Base-by-base conservation (phyloP, 2,329 filamentous ascomycete species). In the Conoideocrella luteorostrata region DNA sequence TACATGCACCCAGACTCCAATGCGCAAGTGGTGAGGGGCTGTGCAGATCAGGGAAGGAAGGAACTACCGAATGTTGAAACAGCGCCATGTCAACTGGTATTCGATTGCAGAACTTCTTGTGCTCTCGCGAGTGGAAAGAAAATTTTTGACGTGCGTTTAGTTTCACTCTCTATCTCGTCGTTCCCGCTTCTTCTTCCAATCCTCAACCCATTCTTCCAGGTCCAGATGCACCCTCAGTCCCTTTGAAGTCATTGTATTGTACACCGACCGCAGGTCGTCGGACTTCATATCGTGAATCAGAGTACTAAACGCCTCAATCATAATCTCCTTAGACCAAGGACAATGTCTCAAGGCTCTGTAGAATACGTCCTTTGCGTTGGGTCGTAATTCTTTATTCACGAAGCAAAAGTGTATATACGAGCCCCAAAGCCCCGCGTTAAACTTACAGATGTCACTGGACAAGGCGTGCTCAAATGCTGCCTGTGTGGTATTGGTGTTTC, bases 381-480 rank as follows among this genome's bases (percentile, higher is more conserved):
- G 45, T 20, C 63, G 64, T 13, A 66, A 49, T 48, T 69, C 67
- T 40, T 60, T 56, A 13, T 66, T 57, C 7, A 52, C 47, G 44
- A 59, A 56, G 50, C 69, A 71, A 56, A 77, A 74, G 7, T 65
- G 66, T 18, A 78, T 60, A 47, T 77, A 80, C 4, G 60, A 58
- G 15, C 65, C 53, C 77, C 77, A 80, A 4, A 80, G 49, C 5
- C 60, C 58, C 1, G 63, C 54, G 37, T 67, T 72, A 29, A 62
- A 60, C 22, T 56, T 61, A 55, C 68, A 66, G 9, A 50, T 50
- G 4, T 66, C 63, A 40, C 64, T 65, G 1, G 59, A 57, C 2
- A 80, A 54, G 1, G 75, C 72, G n/a, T 67, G 65, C 53, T 77
- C 75, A 43, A 78, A 76, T 0, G 72, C 74, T 1, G 69, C 66